Evolutionary conservation across 1,284 basidiomycete species (phyloP), one percentile per base, ranked within the genome.

Genomic region (Thelephora terrestris): DNA sequence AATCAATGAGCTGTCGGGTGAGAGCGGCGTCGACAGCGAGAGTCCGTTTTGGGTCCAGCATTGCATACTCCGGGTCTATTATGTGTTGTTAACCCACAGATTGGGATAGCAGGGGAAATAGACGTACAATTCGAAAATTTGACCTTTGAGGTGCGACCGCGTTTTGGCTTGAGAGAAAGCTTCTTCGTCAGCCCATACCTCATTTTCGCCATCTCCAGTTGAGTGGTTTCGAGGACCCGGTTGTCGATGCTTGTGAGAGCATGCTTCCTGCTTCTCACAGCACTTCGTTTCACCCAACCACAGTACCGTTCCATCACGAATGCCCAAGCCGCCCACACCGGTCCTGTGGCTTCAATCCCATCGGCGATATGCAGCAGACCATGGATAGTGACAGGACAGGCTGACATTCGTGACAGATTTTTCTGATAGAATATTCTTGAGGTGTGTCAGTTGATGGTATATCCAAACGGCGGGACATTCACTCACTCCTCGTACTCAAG

Each of bases 271-370:
- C 55, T 63, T 5, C 38, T 40, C 17, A 62, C 56, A 2, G 55
- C 54, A 25, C 12, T 14, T 9, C n/a, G 18, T 38, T 61, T 50
- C 1, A 68, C 45, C 21, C 47, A 39, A 2, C 65, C 64, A 53
- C 68, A 71, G 43, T 56, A 70, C 0, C 66, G 56, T 48, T 72
- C 69, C 58, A 69, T 64, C 4, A 53, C 60, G 49, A 67, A 71
- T 3, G 65, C 60, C 71, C 70, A 71, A 2, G 57, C 58, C 3
- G 58, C 51, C 68, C 67, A 71, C 0, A 62, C 54, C 5, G 69
- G 68, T 2, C 68, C 68, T 45, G 57, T 56, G 2, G 47, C 46
- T 0, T 51, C 43, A 16, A 71, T 65, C 42, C 61, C 56, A 27
- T 63, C 55, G 2, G 60, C 54, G 43, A 70, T 47, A 44, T 71